phyloP scores from a whole-genome alignment of 208 protist species.

The Wallacemonas collosoma region DNA sequence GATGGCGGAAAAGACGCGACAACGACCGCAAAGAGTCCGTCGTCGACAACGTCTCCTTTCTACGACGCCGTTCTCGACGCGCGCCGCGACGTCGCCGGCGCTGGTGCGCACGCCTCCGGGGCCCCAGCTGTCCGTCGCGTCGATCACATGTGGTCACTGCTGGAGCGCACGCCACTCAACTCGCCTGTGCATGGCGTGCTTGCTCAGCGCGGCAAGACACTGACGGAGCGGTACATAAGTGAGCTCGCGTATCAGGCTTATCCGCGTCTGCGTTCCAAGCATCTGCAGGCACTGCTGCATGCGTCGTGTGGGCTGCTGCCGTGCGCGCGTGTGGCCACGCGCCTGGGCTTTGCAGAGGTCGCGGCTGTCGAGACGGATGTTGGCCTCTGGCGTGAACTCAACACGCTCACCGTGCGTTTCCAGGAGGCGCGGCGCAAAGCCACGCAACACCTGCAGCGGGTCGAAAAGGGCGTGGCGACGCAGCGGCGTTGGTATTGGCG shows the following conservation, averaged over 20 bases:
- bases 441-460: constrained; percentile 65
- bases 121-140: constrained; percentile 43
- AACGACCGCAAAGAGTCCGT: not conserved
- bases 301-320: constrained; percentile 77
- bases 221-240: constrained; percentile 59
- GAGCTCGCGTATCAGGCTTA: constrained; percentile 47
- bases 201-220: constrained; percentile 64
- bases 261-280: constrained; percentile 82
- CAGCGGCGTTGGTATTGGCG: constrained; percentile 91
- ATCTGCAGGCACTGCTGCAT: constrained; percentile 79
- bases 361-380: constrained; percentile 70
- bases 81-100: constrained; percentile 15
- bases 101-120: not conserved
- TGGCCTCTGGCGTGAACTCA: constrained; percentile 88
- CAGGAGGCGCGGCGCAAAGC: constrained; percentile 58
- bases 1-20: too few species aligned
- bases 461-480: constrained; percentile 74
- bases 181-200: constrained; percentile 83
- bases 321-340: constrained; percentile 60
- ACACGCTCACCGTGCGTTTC: constrained; percentile 70
- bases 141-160: constrained; percentile 74
- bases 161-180: constrained; percentile 79
- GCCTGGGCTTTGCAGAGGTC: constrained; percentile 76
- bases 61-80: constrained; percentile 28
- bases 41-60: constrained; percentile 20